Conservation (phyloP, 108 stramenopile species). For the Chaetoceros tenuissimus region DNA sequence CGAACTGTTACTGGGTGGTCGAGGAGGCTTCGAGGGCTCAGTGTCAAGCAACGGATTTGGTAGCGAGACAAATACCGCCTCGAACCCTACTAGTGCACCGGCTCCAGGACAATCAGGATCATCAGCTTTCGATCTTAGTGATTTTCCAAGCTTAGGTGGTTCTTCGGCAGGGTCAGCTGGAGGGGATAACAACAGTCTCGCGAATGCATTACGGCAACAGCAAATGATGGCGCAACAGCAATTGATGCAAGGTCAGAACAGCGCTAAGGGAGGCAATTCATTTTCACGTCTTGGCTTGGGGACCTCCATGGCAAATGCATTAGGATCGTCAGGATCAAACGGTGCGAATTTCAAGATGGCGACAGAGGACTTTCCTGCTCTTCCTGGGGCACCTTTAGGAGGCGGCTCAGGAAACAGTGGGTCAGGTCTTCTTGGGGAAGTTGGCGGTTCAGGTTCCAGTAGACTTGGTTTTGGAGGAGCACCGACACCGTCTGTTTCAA, state of each 20-base stretch:
- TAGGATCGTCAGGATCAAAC: slow-evolving; percentile 18
- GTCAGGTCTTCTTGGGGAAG: neutral
- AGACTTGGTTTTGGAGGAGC: neutral
- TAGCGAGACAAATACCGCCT: slow-evolving; percentile 22
- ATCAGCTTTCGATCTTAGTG: slow-evolving; percentile 70
- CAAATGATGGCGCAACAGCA: slow-evolving; percentile 45
- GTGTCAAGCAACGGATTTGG: slow-evolving; percentile 30
- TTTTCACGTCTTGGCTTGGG: slow-evolving; percentile 75
- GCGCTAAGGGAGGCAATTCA: slow-evolving; percentile 32
- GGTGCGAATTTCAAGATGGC: slow-evolving; percentile 69
- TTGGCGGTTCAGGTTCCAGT: neutral
- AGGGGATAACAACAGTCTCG: slow-evolving; percentile 46
- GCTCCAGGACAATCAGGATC: neutral
- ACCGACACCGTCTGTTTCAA: neutral
- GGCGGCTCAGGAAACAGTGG: neutral
- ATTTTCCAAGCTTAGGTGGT: slow-evolving; percentile 80
- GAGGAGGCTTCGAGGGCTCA: slow-evolving; percentile 30
- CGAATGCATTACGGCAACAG: slow-evolving; percentile 52
- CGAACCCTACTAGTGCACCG: slow-evolving; percentile 4
- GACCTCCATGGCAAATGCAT: slow-evolving; percentile 16
- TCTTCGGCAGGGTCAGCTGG: slow-evolving; percentile 22
- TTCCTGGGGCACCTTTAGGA: slow-evolving; percentile 14
- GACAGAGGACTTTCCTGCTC: slow-evolving; percentile 78
- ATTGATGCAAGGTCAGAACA: slow-evolving; percentile 39
- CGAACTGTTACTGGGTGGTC: slow-evolving; percentile 39